These are phyloP conservation scores for Botrytis squamosa DNA, from an alignment of 2,329 filamentous ascomycete species.

Conservation along the genomic window DNA sequence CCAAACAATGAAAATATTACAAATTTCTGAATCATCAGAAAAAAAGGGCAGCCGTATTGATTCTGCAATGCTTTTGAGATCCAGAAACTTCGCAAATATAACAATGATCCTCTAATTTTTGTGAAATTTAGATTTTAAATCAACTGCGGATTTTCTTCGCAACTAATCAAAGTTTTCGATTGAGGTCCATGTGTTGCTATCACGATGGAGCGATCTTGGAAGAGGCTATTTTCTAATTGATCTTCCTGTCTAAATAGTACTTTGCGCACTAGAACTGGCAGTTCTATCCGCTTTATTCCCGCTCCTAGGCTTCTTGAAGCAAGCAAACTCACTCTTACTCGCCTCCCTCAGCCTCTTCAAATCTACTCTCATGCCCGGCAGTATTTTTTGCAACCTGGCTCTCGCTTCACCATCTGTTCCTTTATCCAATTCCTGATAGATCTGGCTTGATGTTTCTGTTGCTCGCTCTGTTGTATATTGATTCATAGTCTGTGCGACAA, in stretches of 20 bases:
- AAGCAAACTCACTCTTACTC: conserved; percentile 84
- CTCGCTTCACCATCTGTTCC: conserved; percentile 87
- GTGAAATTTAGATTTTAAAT: not conserved
- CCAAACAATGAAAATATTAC: not conserved
- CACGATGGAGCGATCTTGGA: not conserved
- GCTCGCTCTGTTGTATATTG: conserved; percentile 86
- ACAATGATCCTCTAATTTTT: not conserved
- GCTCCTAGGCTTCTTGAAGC: conserved; percentile 61
- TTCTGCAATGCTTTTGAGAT: not conserved
- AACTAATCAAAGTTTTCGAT: not conserved
- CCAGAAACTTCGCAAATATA: not conserved
- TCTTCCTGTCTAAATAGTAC: not conserved
- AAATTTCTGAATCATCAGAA: not conserved
- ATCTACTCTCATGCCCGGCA: conserved; percentile 84
- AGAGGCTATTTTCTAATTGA: not conserved
- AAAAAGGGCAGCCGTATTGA: not conserved
- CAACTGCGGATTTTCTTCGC: not conserved
- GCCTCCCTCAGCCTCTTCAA: conserved; percentile 81
- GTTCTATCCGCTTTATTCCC: conserved; percentile 21
- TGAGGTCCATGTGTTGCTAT: not conserved
- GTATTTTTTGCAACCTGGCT: conserved; percentile 74
- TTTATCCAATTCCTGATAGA: conserved; percentile 87
- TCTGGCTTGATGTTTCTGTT: conserved; percentile 77
- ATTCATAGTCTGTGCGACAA: conserved; percentile 88
- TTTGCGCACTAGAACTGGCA: conserved; percentile 3